Conservation (phyloP, 352 stramenopile genomes). For the Elongisporangium anandrum region DNA sequence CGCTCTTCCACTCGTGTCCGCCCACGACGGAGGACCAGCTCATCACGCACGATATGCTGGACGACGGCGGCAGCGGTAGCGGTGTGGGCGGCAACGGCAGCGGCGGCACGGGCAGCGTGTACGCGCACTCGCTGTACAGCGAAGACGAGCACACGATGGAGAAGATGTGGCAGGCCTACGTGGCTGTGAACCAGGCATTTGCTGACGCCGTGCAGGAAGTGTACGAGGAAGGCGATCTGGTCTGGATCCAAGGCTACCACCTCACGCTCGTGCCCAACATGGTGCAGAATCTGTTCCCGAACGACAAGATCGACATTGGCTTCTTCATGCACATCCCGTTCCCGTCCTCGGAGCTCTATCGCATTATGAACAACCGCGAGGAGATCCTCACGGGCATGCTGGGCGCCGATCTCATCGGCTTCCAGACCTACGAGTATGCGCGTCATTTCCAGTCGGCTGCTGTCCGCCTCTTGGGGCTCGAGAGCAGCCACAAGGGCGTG, state of each 20-base stretch:
- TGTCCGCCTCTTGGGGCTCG: constrained; percentile 79
- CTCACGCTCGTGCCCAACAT: constrained; percentile 87
- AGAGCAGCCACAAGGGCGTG: constrained; percentile 87
- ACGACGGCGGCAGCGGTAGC: constrained; percentile 10
- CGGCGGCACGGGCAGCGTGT: not conserved
- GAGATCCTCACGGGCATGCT: constrained; percentile 87
- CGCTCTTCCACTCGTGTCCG: constrained; percentile 86
- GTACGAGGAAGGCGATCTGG: constrained; percentile 85
- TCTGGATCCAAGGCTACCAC: constrained; percentile 92
- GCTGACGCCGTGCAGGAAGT: constrained; percentile 83
- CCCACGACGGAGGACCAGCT: constrained; percentile 79
- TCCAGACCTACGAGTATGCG: constrained; percentile 90
- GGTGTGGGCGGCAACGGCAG: constrained; percentile 5
- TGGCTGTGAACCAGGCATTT: constrained; percentile 83
- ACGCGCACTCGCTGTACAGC: constrained; percentile 2
- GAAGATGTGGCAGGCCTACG: constrained; percentile 89
- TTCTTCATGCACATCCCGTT: constrained; percentile 92
- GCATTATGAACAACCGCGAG: constrained; percentile 85
- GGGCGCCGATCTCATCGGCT: constrained; percentile 84
- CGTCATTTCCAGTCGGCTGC: constrained; percentile 87
- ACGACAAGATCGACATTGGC: constrained; percentile 85
- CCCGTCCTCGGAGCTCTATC: constrained; percentile 86
- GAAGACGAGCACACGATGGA: constrained; percentile 70
- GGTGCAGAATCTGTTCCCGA: constrained; percentile 85
- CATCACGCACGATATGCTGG: constrained; percentile 50